These are phyloP conservation scores for Sisymbrium irio DNA, from an alignment of 345 rosid genomes.

Conservation along the genomic window DNA sequence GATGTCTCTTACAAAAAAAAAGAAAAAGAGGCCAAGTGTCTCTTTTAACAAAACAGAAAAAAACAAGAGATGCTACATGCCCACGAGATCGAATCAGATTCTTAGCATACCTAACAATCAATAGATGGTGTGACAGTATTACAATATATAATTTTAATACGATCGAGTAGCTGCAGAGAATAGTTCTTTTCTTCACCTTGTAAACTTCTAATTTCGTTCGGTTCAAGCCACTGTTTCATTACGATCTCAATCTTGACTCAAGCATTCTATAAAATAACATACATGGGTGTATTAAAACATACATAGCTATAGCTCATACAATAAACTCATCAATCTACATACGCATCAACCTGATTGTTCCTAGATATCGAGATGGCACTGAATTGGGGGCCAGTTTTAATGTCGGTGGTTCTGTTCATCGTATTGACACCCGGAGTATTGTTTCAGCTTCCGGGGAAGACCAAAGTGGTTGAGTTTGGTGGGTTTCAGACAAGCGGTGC, in stretches of 20 bases:
- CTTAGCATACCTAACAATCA: constrained; percentile 31
- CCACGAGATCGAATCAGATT: constrained; percentile 21
- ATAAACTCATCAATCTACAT: background rate
- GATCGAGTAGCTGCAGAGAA: constrained; percentile 25
- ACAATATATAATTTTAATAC: constrained; percentile 18
- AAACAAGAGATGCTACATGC: background rate
- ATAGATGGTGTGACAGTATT: background rate
- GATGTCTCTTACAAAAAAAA: constrained; percentile 4
- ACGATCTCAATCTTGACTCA: background rate
- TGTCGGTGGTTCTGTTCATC: constrained; percentile 57
- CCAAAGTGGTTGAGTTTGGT: constrained; percentile 46
- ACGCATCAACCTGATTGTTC: background rate
- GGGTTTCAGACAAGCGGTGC: constrained; percentile 49
- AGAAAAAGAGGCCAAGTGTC: background rate
- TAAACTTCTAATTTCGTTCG: constrained; percentile 9
- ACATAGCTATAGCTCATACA: background rate
- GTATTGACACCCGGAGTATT: constrained; percentile 60
- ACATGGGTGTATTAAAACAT: background rate
- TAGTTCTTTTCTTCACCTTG: constrained; percentile 22
- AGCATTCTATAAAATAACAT: constrained; percentile 9
- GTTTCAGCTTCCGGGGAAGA: constrained; percentile 61
- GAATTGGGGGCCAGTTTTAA: constrained; percentile 69
- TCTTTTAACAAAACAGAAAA: background rate
- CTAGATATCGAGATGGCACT: constrained; percentile 34
- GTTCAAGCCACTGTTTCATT: constrained; percentile 21